Evolutionary conservation across 129 eudicot genomes (phyloP).

Genomic region (Cynara cardunculus): DNA sequence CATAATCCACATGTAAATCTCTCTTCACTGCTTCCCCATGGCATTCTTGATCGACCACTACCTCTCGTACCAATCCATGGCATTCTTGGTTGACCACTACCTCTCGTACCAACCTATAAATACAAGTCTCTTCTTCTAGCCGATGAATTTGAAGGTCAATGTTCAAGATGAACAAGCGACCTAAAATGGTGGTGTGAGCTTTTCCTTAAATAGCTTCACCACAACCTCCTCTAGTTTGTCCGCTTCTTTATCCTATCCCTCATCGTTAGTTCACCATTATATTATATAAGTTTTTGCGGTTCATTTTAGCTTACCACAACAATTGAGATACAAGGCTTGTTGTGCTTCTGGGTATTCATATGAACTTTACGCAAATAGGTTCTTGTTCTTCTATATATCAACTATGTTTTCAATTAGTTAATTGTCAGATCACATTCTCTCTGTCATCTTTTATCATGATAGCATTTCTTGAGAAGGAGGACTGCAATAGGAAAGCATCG

Average conservation of each 20-base stretch:
- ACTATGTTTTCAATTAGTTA: background rate
- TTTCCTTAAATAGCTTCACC: background rate
- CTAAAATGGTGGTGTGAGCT: background rate
- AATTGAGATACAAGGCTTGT: background rate
- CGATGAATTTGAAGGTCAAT: background rate
- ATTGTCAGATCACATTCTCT: background rate
- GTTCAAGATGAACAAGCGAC: background rate
- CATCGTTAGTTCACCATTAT: background rate
- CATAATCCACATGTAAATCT: background rate
- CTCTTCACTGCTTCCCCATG: background rate
- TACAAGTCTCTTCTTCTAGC: background rate
- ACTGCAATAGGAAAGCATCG: background rate
- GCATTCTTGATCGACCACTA: background rate
- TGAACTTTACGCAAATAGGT: background rate
- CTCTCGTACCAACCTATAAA: background rate
- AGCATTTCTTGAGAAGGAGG: background rate
- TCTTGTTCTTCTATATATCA: background rate
- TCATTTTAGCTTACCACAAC: background rate
- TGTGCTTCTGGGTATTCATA: background rate
- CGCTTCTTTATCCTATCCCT: background rate
- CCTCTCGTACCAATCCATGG: too few relatives aligned
- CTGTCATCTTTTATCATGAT: background rate
- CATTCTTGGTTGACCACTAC: background rate
- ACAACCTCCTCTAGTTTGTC: background rate
- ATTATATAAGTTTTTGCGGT: background rate